Conservation (phyloP, 495 filamentous ascomycete species). For the Collariella sp. region DNA sequence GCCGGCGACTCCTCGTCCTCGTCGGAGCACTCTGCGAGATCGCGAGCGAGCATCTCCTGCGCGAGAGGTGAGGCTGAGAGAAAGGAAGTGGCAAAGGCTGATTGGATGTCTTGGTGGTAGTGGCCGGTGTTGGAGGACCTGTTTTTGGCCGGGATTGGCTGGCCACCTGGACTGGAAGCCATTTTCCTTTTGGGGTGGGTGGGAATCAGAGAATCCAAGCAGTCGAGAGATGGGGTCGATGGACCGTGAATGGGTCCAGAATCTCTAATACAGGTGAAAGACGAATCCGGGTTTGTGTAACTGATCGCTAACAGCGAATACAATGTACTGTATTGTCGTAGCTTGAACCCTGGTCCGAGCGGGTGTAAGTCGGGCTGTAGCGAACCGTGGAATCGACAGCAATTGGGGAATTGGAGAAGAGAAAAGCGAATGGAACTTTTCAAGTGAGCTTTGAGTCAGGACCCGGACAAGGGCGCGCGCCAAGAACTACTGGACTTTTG, state of each 20-base stretch:
- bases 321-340: neutral
- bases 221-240: neutral
- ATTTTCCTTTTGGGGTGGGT: neutral
- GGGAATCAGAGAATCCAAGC: neutral
- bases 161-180: slow-evolving; percentile 4
- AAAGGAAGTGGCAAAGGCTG: slow-evolving; percentile 34
- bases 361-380: neutral
- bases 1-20: slow-evolving; percentile 43
- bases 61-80: slow-evolving; percentile 54
- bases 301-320: neutral
- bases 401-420: neutral
- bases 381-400: neutral
- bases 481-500: too few species aligned
- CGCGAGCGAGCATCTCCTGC: slow-evolving; percentile 58
- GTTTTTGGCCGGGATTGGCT: slow-evolving; percentile 11
- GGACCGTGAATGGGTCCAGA: neutral
- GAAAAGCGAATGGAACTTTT: neutral
- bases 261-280: neutral
- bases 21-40: slow-evolving; percentile 52
- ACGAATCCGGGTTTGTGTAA: neutral
- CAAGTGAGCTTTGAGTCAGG: too few species aligned
- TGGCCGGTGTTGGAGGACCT: neutral
- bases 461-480: too few species aligned
- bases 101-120: slow-evolving; percentile 5
- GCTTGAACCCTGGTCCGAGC: neutral